These are phyloP conservation scores for Yamadazyma dendronema DNA, from an alignment of 1,139 yeast genomes.

Conservation along the genomic window DNA sequence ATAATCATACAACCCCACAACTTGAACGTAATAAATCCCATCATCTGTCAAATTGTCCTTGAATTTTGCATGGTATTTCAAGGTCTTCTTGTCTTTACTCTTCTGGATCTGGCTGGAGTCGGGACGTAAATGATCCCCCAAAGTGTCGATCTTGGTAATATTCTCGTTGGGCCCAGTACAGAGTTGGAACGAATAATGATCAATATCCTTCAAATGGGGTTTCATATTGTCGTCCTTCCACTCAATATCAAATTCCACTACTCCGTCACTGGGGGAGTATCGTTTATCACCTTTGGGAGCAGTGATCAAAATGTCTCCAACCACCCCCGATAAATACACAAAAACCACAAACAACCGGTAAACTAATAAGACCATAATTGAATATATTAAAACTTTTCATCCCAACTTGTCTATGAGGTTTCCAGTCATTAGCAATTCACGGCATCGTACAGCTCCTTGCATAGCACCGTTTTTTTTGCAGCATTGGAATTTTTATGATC, in stretches of 20 bases:
- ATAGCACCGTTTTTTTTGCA: too few species aligned
- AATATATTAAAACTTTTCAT: too few species aligned
- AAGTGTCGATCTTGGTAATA: conserved; percentile 5
- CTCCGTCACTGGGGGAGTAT: conserved; percentile 4
- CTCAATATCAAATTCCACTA: conserved; percentile 5
- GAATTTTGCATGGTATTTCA: conserved; percentile 2
- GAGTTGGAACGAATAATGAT: conserved; percentile 9
- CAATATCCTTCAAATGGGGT: conserved; percentile 8
- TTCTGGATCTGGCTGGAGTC: neutral
- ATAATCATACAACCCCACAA: conserved; percentile 7
- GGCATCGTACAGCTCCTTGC: too few species aligned
- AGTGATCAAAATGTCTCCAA: conserved; percentile 8
- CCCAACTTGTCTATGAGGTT: too few species aligned
- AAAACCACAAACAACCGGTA: neutral
- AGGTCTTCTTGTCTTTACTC: neutral
- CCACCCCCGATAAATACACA: neutral
- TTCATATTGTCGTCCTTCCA: conserved; percentile 11
- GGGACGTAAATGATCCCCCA: conserved; percentile 3
- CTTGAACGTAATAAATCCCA: conserved; percentile 16
- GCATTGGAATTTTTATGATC: too few species aligned
- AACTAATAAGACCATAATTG: too few species aligned
- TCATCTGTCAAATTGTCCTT: conserved; percentile 6
- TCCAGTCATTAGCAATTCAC: too few species aligned
- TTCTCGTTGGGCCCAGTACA: conserved; percentile 15
- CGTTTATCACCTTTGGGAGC: conserved; percentile 6